Evolutionary conservation across 768 basidiomycete species (phyloP).

Genomic region (Tulasnella sp.): DNA sequence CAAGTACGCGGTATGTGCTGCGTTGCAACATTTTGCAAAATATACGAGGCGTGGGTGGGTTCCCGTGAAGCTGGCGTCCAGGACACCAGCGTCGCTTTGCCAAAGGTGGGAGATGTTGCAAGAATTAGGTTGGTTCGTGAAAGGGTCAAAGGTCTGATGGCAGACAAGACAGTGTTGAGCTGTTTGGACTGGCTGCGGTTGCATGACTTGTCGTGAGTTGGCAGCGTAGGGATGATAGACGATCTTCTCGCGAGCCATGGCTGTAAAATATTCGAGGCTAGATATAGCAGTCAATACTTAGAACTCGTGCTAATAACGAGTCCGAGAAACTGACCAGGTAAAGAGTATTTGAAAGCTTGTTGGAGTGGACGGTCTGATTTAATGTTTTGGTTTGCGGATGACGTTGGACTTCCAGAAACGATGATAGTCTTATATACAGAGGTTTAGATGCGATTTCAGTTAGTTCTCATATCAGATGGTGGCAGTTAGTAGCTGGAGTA

Average conservation of each 20-base stretch:
- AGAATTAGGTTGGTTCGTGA: background rate
- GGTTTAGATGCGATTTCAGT: background rate
- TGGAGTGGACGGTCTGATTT: too few species aligned
- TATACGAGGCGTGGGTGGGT: background rate
- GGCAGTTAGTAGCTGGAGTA: background rate
- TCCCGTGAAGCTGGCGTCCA: background rate
- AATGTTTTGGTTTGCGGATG: background rate
- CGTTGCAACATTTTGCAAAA: conserved; percentile 1
- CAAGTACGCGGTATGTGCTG: background rate
- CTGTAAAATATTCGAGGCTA: background rate
- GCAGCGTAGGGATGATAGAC: background rate
- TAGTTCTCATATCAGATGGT: background rate
- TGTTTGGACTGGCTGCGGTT: background rate
- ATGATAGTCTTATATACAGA: background rate
- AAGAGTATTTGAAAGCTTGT: background rate
- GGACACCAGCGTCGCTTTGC: background rate
- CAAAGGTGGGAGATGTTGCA: background rate
- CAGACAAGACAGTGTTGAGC: conserved; percentile 1
- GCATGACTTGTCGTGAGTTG: background rate
- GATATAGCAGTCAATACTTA: background rate
- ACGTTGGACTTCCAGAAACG: background rate
- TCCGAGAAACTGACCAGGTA: background rate
- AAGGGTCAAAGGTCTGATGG: background rate
- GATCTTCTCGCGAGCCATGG: background rate
- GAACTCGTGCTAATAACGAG: background rate